These are phyloP conservation scores for Neurospora sp. DNA, from an alignment of 495 filamentous ascomycete genomes.

Conservation along the genomic window DNA sequence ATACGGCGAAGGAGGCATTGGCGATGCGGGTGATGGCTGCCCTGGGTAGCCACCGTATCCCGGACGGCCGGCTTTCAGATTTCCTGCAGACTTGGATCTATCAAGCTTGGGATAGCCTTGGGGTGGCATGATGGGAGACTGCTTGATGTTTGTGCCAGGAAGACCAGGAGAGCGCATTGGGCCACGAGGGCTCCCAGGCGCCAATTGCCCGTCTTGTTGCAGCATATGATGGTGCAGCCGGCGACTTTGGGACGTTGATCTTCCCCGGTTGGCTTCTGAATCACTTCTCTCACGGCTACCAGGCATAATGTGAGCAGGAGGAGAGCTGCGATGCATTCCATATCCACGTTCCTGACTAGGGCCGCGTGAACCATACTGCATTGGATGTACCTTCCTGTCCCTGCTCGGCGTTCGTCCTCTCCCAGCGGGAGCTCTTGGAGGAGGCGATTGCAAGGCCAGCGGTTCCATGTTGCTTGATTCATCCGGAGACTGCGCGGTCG, in stretches of 20 bases:
- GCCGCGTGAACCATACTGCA: slow-evolving; percentile 29
- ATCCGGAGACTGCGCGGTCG: slow-evolving; percentile 11
- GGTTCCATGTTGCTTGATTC: slow-evolving; percentile 10
- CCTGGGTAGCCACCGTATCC: slow-evolving; percentile 20
- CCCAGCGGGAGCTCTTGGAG: slow-evolving; percentile 19
- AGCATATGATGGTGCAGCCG: slow-evolving; percentile 30
- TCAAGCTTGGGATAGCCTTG: slow-evolving; percentile 34
- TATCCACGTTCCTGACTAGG: slow-evolving; percentile 27
- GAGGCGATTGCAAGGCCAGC: slow-evolving; percentile 15
- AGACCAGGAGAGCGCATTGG: slow-evolving; percentile 34
- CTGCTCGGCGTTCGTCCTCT: slow-evolving; percentile 32
- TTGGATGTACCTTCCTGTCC: slow-evolving; percentile 34
- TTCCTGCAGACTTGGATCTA: slow-evolving; percentile 18
- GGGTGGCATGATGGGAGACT: slow-evolving; percentile 35
- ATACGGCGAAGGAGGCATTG: slow-evolving; percentile 24
- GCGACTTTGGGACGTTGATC: slow-evolving; percentile 41
- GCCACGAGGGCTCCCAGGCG: slow-evolving; percentile 17
- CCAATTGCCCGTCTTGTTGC: slow-evolving; percentile 34
- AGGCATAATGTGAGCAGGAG: slow-evolving; percentile 17
- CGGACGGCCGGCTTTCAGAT: slow-evolving; percentile 21
- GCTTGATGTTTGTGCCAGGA: slow-evolving; percentile 33
- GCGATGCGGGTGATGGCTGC: slow-evolving; percentile 39
- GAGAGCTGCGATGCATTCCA: slow-evolving; percentile 11
- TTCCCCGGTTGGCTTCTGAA: slow-evolving; percentile 44
- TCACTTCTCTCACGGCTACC: slow-evolving; percentile 49